Conservation (phyloP, 768 basidiomycete species). For the Candolleomyces aberdarensis region DNA sequence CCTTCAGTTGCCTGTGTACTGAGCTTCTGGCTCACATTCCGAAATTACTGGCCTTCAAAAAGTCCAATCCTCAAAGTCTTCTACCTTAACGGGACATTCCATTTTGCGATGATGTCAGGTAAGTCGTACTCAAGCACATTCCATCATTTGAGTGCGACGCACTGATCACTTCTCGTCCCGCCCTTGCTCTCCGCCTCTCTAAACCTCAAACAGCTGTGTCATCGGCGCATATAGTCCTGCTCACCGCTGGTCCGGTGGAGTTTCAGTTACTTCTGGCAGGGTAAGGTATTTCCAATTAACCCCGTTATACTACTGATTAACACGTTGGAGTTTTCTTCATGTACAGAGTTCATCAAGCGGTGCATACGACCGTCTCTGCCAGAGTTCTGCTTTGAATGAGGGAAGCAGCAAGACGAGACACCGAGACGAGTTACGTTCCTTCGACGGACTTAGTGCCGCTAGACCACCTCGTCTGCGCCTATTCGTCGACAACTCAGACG, state of each 20-base stretch:
- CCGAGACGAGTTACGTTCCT: no score
- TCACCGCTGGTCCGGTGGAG: not conserved
- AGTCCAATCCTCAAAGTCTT: not conserved
- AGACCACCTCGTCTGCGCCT: no score
- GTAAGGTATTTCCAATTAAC: not conserved
- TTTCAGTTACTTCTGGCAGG: not conserved
- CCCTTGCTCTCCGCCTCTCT: not conserved
- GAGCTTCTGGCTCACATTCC: not conserved
- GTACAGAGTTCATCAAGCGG: not conserved
- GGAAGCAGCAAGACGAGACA: not conserved
- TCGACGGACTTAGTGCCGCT: no score
- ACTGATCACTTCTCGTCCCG: not conserved
- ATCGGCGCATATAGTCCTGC: not conserved
- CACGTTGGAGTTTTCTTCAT: not conserved
- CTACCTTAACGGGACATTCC: not conserved
- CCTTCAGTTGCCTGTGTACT: not conserved
- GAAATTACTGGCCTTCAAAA: not conserved
- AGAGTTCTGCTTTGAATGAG: not conserved
- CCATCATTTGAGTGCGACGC: not conserved
- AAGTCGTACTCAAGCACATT: not conserved
- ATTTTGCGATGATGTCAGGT: not conserved
- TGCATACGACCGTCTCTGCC: not conserved
- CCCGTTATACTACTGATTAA: not conserved
- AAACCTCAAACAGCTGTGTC: not conserved
- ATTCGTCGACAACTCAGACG: no score